Base-by-base conservation (phyloP, 768 basidiomycete genomes). In the Calocybe indica region DNA sequence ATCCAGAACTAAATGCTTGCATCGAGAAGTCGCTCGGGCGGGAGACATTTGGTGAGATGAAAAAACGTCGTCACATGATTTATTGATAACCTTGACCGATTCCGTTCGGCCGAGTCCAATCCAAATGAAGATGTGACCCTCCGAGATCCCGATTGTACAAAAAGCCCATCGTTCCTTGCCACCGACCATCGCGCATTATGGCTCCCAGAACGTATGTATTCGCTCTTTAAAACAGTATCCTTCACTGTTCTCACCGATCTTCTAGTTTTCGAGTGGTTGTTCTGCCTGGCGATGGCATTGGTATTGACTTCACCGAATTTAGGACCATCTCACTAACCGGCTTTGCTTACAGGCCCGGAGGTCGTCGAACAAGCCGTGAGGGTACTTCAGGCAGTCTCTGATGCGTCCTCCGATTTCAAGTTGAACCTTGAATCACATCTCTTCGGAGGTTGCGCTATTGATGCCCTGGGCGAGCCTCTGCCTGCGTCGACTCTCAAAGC, bases 211-310 rank as follows among this genome's bases (percentile, higher is more conserved):
- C 71, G 79, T 80, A 48, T 46, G 67, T 52, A 14, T n/a, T 8
- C 15, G 12, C 8, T 32, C 28, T 7, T 43, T 15, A 1, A 30
- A 31, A 34, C 31, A 5, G 10, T 32, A 31, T 31, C 11, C 11
- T 3, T n/a, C 35, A 22, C 29, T 7, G 15, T 28, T 34, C 43
- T 44, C 14, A 55, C 44, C 36, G 28, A 22, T 22, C 44, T 49
- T 29, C 7, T 56, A 94, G 93, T 46, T 96, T 88, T 67, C 85
- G 84, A 53, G 80, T 99, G 62, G 88, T 83, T 33, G 78, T 94
- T 45, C 82, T 99, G 37, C 84, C 86, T n/a, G 96, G 96, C 44
- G 96, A 99, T 68, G 96, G 96, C 51, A 98, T 99, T 58, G 95
- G 94, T 92, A 59, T 37, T 75, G 51, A 33, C 45, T 45, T 43